Evolutionary conservation across 23 red algal species (phyloP), one percentile per base, ranked within the genome.

Genomic region (Gracilariopsis chorda): DNA sequence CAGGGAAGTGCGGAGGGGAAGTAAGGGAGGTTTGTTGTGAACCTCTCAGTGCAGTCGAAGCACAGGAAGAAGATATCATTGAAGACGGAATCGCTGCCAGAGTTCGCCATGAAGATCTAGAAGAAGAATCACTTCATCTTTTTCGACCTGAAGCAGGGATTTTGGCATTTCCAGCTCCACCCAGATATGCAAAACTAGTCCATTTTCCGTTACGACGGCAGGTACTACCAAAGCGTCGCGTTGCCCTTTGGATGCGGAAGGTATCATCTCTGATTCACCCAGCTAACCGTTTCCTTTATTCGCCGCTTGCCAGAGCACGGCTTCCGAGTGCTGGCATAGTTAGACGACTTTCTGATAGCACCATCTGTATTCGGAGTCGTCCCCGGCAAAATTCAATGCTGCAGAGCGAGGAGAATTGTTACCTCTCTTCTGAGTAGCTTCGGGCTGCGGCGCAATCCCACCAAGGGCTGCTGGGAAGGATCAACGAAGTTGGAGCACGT

Each of bases 11-110:
- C 29, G 14, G 72, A 49, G 72, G 72, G 19, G 35, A 47, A 39
- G 39, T 51, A 78, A 39, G 72, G 29, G 43, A 78, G 17, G 72
- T 78, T 78, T 14, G 72, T 78, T 14, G 72, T 78, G 72, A 78
- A 47, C 42, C 30, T 78, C 14, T 24, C 19, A 17, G 10, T 17
- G 19, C 0, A 83, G 51, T 62, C 51, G 51, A 83, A 64, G 51
- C 0, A 63, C 36, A 27, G 1, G 78, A 30, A 83, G 1, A 83
- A 83, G 16, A 24, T 48, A 41, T 62, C 78, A 0, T 23, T 83
- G 20, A 21, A 40, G 21, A 83, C 63, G 78, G 0, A 63, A 30
- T 33, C 53, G 17, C 13, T 68, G 52, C 23, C n/a, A 12, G 0
- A 25, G 19, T 83, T 83, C 32, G 1, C 0, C 23, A 36, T 35